phyloP scores from a whole-genome alignment of 352 stramenopile genomes.

The Globisporangium takayamanum region DNA sequence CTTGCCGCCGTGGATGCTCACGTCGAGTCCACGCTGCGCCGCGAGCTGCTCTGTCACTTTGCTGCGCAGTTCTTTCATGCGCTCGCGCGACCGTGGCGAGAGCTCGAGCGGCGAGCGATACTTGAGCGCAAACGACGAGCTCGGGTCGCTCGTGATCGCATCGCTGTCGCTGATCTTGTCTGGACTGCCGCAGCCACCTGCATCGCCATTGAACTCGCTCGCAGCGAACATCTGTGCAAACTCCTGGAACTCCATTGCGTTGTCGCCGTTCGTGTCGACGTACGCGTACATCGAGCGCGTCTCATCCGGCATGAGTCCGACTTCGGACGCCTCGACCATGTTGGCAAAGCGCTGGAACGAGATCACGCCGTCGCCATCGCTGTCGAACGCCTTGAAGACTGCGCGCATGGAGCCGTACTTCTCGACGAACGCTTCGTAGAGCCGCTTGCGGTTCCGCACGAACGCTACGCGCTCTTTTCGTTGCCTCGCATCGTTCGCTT shows the following conservation, averaged over 20 bases:
- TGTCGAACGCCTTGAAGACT: slow-evolving; percentile 72
- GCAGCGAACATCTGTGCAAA: slow-evolving; percentile 70
- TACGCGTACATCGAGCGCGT: slow-evolving; percentile 39
- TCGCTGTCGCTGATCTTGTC: neutral
- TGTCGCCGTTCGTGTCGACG: slow-evolving; percentile 67
- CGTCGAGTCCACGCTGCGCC: slow-evolving; percentile 43
- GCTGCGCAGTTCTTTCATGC: slow-evolving; percentile 58
- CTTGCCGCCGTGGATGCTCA: slow-evolving; percentile 58
- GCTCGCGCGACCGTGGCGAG: slow-evolving; percentile 45
- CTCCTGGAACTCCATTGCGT: slow-evolving; percentile 62
- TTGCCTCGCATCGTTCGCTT: neutral
- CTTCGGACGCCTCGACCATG: slow-evolving; percentile 62
- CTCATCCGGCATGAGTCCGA: slow-evolving; percentile 39
- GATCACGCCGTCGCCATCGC: slow-evolving; percentile 56
- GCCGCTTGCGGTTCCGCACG: slow-evolving; percentile 33
- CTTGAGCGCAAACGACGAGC: slow-evolving; percentile 55
- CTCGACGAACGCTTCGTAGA: slow-evolving; percentile 61
- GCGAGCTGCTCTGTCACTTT: slow-evolving; percentile 53
- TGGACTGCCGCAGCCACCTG: neutral
- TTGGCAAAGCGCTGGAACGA: slow-evolving; percentile 68
- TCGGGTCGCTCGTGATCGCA: slow-evolving; percentile 29
- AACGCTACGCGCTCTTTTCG: slow-evolving; percentile 22
- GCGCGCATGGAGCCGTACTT: slow-evolving; percentile 75
- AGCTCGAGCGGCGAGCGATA: slow-evolving; percentile 58
- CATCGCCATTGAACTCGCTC: slow-evolving; percentile 5